Conservation (phyloP, 805 yeast genomes). For the Lipomyces anomalus region DNA sequence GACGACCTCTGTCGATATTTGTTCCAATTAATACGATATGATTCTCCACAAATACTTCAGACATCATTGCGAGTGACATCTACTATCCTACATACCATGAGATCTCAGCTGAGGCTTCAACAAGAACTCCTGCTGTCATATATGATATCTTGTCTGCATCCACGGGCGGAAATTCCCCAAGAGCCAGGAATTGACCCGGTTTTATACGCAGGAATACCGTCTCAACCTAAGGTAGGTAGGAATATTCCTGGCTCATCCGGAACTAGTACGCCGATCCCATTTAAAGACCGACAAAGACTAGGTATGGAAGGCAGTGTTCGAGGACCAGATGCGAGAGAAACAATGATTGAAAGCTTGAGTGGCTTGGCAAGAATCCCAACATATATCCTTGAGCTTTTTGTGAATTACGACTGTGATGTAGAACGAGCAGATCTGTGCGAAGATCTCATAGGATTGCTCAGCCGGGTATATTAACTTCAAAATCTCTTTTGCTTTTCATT, state of each 20-base stretch:
- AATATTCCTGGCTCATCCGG: constrained; percentile 10
- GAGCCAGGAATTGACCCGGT: constrained; percentile 36
- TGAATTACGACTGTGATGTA: constrained; percentile 84
- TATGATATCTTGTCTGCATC: constrained; percentile 34
- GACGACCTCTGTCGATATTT: constrained; percentile 83
- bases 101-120: constrained; percentile 66
- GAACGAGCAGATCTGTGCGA: constrained; percentile 74
- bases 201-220: constrained; percentile 38
- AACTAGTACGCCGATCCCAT: constrained; percentile 21
- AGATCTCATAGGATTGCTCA: constrained; percentile 60
- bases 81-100: constrained; percentile 62
- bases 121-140: constrained; percentile 52
- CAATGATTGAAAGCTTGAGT: constrained; percentile 77
- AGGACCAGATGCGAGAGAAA: constrained; percentile 49
- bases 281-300: constrained; percentile 19
- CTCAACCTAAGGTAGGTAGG: constrained; percentile 48
- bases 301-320: constrained; percentile 24
- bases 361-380: constrained; percentile 56
- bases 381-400: constrained; percentile 69
- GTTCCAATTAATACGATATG: constrained; percentile 69
- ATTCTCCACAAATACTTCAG: constrained; percentile 65
- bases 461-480: constrained; percentile 44
- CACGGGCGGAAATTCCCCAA: constrained; percentile 37
- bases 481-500: neutral
- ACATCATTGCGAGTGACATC: constrained; percentile 71